Evolutionary conservation across 495 filamentous ascomycete genomes (phyloP), one percentile per base, ranked within the genome.

Genomic region (Talaromyces trachyspermus): DNA sequence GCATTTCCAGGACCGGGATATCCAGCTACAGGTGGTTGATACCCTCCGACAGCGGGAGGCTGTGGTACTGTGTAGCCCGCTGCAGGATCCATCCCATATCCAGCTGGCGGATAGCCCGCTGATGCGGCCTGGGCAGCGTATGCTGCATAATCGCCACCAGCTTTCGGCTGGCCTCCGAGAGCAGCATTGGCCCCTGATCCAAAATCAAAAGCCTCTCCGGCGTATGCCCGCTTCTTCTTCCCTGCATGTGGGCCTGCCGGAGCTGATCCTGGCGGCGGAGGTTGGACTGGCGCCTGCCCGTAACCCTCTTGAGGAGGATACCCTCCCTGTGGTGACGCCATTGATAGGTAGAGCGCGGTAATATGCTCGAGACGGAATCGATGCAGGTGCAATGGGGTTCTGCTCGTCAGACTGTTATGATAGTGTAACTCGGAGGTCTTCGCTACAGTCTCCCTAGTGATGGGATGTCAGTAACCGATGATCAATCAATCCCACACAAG

Each of bases 171-270:
- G 40, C 74, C 77, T 51, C 76, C 78, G 35, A 81, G 60, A 12
- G 70, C 85, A 43, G 87, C 81, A 79, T 98, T 98, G 57, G 85
- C 86, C 54, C 92, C 92, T 24, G 78, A 78, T 25, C 85, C 90
- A 58, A 97, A 89, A 9, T 95, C 94, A 63, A 91, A 98, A 5
- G 90, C 91, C 61, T 89, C 84, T 20, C 87, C 88, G 19, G 94
- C 92, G 71, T 98, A 98, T 33, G 84, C 80, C 64, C 89, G 76
- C 75, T 95, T 95, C 76, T 89, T 95, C 64, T 83, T 76, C 71
- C 71, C 80, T 74, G 55, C 79, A 64, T 50, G 75, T 7, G 59
- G 53, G 35, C 48, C 61, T 23, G 58, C 59, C 30, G 61, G 45
- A 46, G 59, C 48, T 11, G 60, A 58, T 22, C 52, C 61, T 38